Evolutionary conservation across 1,139 yeast species (phyloP).

Genomic region (Scheffersomyces titani): DNA sequence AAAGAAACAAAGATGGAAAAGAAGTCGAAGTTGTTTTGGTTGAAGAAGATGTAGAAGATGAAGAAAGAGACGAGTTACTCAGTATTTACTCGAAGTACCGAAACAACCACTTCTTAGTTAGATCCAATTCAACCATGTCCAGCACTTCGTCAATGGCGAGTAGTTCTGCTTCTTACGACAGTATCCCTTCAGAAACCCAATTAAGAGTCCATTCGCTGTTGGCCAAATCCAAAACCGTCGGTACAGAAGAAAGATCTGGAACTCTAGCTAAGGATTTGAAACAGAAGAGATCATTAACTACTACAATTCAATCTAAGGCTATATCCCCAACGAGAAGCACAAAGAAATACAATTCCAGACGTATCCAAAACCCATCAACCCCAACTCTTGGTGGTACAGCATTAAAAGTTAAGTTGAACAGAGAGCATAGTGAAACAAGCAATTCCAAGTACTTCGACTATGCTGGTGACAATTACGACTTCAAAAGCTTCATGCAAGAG

Average conservation of each 20-base stretch:
- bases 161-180: slow-evolving; percentile 20
- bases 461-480: slow-evolving; percentile 32
- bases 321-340: slow-evolving; percentile 8
- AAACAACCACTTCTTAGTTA: slow-evolving; percentile 27
- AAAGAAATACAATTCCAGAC: slow-evolving; percentile 11
- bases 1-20: slow-evolving; percentile 40
- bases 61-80: slow-evolving; percentile 34
- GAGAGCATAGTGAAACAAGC: background rate
- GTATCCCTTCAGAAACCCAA: slow-evolving; percentile 19
- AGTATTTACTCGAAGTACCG: slow-evolving; percentile 50
- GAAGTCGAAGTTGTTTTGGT: slow-evolving; percentile 48
- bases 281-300: slow-evolving; percentile 3
- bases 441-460: slow-evolving; percentile 34
- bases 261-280: slow-evolving; percentile 3
- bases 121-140: slow-evolving; percentile 18
- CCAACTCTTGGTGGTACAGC: background rate
- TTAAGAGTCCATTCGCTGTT: slow-evolving; percentile 15
- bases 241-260: background rate
- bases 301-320: background rate
- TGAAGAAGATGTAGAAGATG: slow-evolving; percentile 35
- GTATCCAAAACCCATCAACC: slow-evolving; percentile 9
- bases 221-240: background rate
- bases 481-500: slow-evolving; percentile 39
- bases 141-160: slow-evolving; percentile 5
- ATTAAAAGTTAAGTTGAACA: background rate